Base-by-base conservation (phyloP, 495 filamentous ascomycete species). In the Cercophora sp. region DNA sequence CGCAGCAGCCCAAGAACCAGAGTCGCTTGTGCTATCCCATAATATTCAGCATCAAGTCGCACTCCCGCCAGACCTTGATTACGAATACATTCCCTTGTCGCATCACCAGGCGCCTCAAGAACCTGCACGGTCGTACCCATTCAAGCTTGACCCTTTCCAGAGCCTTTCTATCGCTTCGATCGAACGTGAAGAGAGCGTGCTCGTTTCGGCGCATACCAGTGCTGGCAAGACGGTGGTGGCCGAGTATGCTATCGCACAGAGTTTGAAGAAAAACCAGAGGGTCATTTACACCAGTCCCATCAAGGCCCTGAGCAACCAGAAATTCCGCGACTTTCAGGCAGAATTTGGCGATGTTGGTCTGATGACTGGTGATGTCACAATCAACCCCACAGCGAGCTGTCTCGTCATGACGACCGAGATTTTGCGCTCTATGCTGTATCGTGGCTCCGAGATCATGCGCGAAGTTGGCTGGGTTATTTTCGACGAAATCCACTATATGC, bases 391-490 rank as follows among this genome's bases (percentile, higher is more conserved):
- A 2, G 93, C 93, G 35, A 96, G 90, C 32, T 97, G 93, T 70
- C 80, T 98, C 48, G 93, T 98, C 59, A 98, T 98, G 93, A 98
- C 93, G 3, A 98, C 93, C 6, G 93, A 98, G 79, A 98, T 98
- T 88, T 71, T 98, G 58, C 85, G 93, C 40, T 97, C 93, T 5
- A 98, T 98, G 93, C 70, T 98, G 67, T 98, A 98, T 65, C 83
- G 92, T 62, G 93, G 93, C 52, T 97, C 93, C 3, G 93, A 98
- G 70, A 96, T 98, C 55, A 97, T 97, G 93, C 88, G 93, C 55
- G 93, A 98, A 73, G 94, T 97, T 4, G 88, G 82, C 20, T 97
- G 93, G 93, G 94, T 98, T 8, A 72, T 97, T 3, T 98, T 98
- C 59, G 93, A 98, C 66, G 93, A 98, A 69, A 94, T 98, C 42